Evolutionary conservation across 768 basidiomycete species (phyloP).

Genomic region (Suillus luteus): DNA sequence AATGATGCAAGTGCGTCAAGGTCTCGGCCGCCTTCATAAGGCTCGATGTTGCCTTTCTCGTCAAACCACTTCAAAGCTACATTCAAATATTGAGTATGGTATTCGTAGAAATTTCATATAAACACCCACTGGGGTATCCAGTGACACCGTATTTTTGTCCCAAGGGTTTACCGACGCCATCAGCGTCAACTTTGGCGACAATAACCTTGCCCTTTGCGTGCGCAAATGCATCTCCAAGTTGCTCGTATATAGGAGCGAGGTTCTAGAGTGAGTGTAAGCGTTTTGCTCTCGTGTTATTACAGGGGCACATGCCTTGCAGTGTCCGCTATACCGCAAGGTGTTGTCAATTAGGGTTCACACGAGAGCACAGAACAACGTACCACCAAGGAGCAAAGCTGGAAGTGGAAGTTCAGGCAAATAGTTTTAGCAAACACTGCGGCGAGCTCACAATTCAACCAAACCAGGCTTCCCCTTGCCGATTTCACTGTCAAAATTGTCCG

Average conservation of each 20-base stretch:
- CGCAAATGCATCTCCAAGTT: conserved; percentile 85
- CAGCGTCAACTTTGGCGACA: conserved; percentile 92
- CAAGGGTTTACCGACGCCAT: conserved; percentile 77
- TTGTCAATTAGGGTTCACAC: neutral
- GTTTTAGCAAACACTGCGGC: conserved; percentile 5
- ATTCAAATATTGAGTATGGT: conserved; percentile 16
- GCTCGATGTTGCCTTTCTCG: conserved; percentile 60
- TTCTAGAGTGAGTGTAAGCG: conserved; percentile 47
- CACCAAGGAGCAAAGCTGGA: conserved; percentile 87
- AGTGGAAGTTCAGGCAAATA: conserved; percentile 8
- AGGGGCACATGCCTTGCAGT: conserved; percentile 71
- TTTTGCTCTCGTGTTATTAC: neutral
- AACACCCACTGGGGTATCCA: conserved; percentile 79
- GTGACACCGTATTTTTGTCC: conserved; percentile 79
- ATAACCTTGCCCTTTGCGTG: conserved; percentile 80
- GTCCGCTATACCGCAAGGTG: conserved; percentile 53
- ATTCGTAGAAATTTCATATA: neutral
- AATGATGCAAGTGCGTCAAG: conserved; percentile 74
- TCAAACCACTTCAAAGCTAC: conserved; percentile 92
- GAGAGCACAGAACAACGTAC: conserved; percentile 42
- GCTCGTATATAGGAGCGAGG: conserved; percentile 86
- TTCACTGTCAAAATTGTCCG: conserved; percentile 72
- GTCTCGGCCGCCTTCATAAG: conserved; percentile 80
- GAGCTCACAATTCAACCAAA: conserved; percentile 86
- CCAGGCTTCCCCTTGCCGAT: conserved; percentile 82